Base-by-base conservation (phyloP, 169 alveolate genomes). In the Cryptosporidium ubiquitum region DNA sequence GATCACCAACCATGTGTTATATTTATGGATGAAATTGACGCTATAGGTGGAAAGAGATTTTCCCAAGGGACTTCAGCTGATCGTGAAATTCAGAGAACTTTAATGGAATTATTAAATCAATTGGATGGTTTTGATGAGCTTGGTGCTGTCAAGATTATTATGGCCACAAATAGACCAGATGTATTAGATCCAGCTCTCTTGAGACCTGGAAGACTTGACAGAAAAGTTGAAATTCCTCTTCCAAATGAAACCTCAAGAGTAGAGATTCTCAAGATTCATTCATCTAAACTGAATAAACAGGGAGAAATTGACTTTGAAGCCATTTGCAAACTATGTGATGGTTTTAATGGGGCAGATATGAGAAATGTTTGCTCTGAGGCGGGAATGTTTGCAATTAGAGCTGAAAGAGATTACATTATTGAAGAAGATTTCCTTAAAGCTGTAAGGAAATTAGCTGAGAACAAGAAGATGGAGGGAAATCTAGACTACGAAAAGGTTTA, bases 121-220 rank as follows among this genome's bases (percentile, higher is more conserved):
- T 92, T 98, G 70, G 99, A 99, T 93, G 99, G 99, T 26, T 99
- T 99, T 92, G 99, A 98, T 91, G 99, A 98, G 55, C 93, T 97
- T 68, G 99, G 99, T n/a, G 96, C 96, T 42, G 99, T 99, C 52
- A 99, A 99, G 95, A 97, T 98, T 84, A 98, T 99, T 85, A 99
- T 99, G 99, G 99, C 99, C 61, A 98, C 99, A 18, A 98, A 98
- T 85, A 95, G 99, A 85, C 99, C 99, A 55, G 99, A 99, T 94
- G 99, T 98, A 2, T 94, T 99, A 68, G 99, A 99, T 92, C 99
- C 99, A 29, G 99, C 99, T 3, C 94, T 99, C 29, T 85, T 99
- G 86, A 96, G 99, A 91, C 99, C 99, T 23, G 99, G 99, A 35
- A 93, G 99, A 91, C 93, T 98, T 42, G 99, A 98, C 94, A 95